A percentile compares a stretch with the other conserved stretches of the same genome.
Evolutionary conservation across 2,329 filamentous ascomycete species (phyloP).

Genomic region (Microdochium bolleyi): DNA sequence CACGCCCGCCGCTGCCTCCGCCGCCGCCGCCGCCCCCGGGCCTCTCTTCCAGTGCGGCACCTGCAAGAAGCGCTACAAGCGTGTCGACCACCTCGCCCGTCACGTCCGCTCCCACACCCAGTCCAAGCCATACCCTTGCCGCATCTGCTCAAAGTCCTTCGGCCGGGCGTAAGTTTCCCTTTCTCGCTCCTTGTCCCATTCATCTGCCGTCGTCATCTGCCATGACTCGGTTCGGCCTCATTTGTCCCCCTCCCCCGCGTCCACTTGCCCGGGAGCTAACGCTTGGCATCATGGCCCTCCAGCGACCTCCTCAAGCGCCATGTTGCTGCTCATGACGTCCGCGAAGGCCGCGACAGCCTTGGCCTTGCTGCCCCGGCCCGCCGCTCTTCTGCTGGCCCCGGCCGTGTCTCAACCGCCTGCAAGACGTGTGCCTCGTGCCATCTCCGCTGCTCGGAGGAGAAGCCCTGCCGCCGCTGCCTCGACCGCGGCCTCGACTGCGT

Average conservation of each 20-base stretch:
- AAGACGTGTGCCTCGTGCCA: slow-evolving; percentile 18
- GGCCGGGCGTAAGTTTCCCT: slow-evolving; percentile 14
- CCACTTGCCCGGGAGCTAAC: slow-evolving; percentile 5
- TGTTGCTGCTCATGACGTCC: slow-evolving; percentile 11
- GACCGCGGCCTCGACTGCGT: slow-evolving; percentile 16
- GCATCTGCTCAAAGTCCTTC: slow-evolving; percentile 19
- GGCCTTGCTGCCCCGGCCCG: not conserved
- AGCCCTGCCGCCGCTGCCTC: slow-evolving; percentile 19
- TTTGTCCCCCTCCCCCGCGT: not conserved
- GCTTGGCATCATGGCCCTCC: not conserved
- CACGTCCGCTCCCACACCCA: slow-evolving; percentile 24
- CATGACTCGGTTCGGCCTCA: not conserved
- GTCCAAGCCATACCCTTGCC: slow-evolving; percentile 19
- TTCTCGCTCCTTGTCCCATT: not conserved
- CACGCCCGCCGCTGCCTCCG: not conserved
- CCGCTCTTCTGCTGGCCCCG: slow-evolving; percentile 2
- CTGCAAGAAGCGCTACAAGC: slow-evolving; percentile 17
- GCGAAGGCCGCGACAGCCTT: slow-evolving; percentile 1
- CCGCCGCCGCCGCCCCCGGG: not conserved
- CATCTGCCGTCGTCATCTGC: not conserved
- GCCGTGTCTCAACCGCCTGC: slow-evolving; percentile 17
- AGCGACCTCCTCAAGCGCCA: slow-evolving; percentile 16
- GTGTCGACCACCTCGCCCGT: slow-evolving; percentile 21
- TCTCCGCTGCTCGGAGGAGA: slow-evolving; percentile 19
- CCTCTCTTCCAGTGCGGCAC: slow-evolving; percentile 16